Evolutionary conservation across 495 filamentous ascomycete genomes (phyloP).

Genomic region (Trichoderma orchidacearum): DNA sequence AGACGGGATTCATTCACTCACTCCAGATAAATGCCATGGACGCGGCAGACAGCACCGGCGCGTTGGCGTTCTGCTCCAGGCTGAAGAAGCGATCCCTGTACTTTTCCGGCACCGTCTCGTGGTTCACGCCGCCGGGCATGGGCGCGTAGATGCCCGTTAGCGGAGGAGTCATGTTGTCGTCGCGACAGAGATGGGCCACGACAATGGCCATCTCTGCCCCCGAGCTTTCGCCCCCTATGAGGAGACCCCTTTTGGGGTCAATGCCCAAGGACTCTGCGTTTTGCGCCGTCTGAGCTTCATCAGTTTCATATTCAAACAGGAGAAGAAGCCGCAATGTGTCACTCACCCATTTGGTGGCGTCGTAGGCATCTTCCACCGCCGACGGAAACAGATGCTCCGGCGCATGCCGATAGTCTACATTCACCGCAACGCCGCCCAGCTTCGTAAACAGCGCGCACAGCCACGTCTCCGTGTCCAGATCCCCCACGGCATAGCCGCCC

Average conservation of each 20-base stretch:
- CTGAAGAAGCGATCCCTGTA: slow-evolving; percentile 8
- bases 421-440: slow-evolving; percentile 18
- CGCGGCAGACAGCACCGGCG: background rate
- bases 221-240: slow-evolving; percentile 33
- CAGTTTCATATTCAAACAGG: background rate
- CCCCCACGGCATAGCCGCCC: slow-evolving; percentile 27
- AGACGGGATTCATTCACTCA: background rate
- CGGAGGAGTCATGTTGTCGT: slow-evolving; percentile 16
- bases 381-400: slow-evolving; percentile 32
- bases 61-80: slow-evolving; percentile 6
- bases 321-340: too few species aligned
- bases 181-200: slow-evolving; percentile 18
- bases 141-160: slow-evolving; percentile 28
- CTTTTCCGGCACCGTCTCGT: slow-evolving; percentile 8
- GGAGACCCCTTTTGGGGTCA: slow-evolving; percentile 25
- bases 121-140: slow-evolving; percentile 13
- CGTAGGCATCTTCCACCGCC: slow-evolving; percentile 31
- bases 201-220: slow-evolving; percentile 31
- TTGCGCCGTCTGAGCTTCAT: slow-evolving; percentile 9
- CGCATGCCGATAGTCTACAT: slow-evolving; percentile 30
- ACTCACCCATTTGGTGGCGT: slow-evolving; percentile 32
- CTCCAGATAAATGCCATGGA: background rate
- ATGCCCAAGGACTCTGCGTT: slow-evolving; percentile 19
- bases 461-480: slow-evolving; percentile 13
- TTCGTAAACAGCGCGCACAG: slow-evolving; percentile 14